Evolutionary conservation across 2,329 filamentous ascomycete species (phyloP), one percentile per base, ranked within the genome.

Genomic region (Mycosphaerelloides madeirae): DNA sequence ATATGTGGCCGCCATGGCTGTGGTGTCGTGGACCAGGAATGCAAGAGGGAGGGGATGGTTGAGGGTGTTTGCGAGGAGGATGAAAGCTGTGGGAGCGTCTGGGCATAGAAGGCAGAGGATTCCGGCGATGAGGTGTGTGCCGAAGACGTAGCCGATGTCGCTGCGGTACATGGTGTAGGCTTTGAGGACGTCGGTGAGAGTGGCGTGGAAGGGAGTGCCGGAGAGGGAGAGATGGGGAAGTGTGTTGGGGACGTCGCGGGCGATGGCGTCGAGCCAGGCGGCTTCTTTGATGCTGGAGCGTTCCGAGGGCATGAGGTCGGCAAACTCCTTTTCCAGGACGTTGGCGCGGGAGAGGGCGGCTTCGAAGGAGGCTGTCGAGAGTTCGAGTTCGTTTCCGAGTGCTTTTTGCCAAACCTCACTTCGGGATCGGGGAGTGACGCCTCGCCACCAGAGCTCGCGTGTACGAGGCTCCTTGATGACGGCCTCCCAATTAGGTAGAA

Each of bases 151-250:
- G 50, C 86, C 85, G 58, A 91, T 84, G 61, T 93, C 87, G 54
- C 81, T 84, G 49, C 87, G 78, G 66, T 93, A 93, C 78, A 88
- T 85, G 43, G 82, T 76, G 65, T 91, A 91, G 6, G 87, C 87
- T 57, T 81, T 81, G 48, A 91, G 72, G 8, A 93, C 79, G 60
- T 91, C 81, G 14, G 84, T 70, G 22, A 93, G 70, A 29, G 77
- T 74, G 45, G 80, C 71, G 60, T 90, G 79, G 9, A 90, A 69
- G 1, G 85, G 84, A 0, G 78, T 81, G 68, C 72, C 77, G 5
- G 72, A 68, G 13, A 55, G 43, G 61, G 90, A 91, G 35, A 89
- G 68, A 44, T 89, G 84, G 2, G 77, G 76, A 72, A 84, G 90
- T 1, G 85, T 87, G 28, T 69, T 71, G 20, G 78, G 74, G 2